Evolutionary conservation across 202 grass and related monocot genomes (phyloP), one percentile per base, ranked within the genome.

Genomic region (Panicum virgatum): DNA sequence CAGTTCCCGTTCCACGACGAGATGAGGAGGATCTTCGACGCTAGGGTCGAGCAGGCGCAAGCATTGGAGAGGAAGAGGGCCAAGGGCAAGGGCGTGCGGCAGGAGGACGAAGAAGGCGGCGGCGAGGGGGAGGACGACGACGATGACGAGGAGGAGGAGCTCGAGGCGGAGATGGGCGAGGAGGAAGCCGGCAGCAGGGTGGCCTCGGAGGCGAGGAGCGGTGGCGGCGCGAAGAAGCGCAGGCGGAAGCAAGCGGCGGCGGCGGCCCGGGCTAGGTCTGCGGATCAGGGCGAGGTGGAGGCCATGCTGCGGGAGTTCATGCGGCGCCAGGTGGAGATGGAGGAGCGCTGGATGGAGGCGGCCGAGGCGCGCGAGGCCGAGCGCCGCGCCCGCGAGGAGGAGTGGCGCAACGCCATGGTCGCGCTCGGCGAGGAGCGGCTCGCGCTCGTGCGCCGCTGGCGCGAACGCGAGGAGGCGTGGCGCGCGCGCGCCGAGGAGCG

Each of bases 1-100:
- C 66, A 83, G 65, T 99, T 99, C 77, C 96, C 96, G 19, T 99
- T 99, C 69, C 82, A 96, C 44, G 91, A 94, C 40, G 91, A 99
- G 80, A 72, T 94, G 96, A 67, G 89, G 82, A 32, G 54, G 45
- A 99, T 99, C 29, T 92, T 96, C 68, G 87, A 90, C 2, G 66
- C 58, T 1, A 42, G 96, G 83, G 65, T 58, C 3, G 85, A 90
- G 67, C 66, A 69, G 64, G 71, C 73, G 76, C 65, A 69, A 3
- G 80, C 67, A 65, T 84, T 86, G 65, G 87, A 83, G 9, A 68
- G 56, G 66, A 86, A 83, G 32, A 86, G 80, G 34, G 85, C 20
- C 0, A 91, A 89, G 81, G 90, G 92, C 0, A 98, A 98, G 57
- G 86, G 82, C 29, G 86, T 69, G 77, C 61, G 75, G 38, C n/a